Percentiles rank a stretch among this genome's conserved stretches.
Evolutionary conservation across 371 early-diverging fungal species (phyloP).

Genomic region (Zychaea mexicana): DNA sequence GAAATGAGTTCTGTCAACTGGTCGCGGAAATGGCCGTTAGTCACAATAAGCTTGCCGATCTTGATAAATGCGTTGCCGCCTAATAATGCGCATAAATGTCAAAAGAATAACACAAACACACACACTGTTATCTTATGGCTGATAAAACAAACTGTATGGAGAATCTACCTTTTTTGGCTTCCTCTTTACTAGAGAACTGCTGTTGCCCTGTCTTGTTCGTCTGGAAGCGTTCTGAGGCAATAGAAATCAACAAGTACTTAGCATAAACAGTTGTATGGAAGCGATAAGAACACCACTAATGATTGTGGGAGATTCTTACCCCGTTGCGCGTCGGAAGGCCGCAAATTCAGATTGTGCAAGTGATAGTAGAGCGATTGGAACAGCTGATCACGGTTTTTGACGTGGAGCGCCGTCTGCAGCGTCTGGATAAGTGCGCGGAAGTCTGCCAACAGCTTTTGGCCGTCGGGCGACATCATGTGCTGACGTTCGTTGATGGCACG

Average conservation of each 20-base stretch:
- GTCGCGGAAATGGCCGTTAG: slow-evolving; percentile 55
- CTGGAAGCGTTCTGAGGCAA: neutral
- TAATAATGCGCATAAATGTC: slow-evolving; percentile 4
- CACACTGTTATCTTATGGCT: no score
- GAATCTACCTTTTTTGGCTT: slow-evolving; percentile 22
- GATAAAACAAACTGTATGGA: no score
- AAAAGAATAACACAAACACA: no score
- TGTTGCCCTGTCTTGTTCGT: no score
- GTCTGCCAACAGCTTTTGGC: slow-evolving; percentile 48
- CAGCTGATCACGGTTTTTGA: slow-evolving; percentile 61
- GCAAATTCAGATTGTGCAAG: slow-evolving; percentile 19
- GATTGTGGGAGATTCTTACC: slow-evolving; percentile 26
- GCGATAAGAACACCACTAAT: no score
- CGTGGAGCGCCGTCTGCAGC: slow-evolving; percentile 40
- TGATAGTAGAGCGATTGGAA: slow-evolving; percentile 67
- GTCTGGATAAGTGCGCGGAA: slow-evolving; percentile 47
- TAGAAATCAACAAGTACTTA: no score
- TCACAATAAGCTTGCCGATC: slow-evolving; percentile 50
- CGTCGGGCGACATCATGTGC: slow-evolving; percentile 53
- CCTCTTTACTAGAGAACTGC: neutral
- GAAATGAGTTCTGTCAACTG: slow-evolving; percentile 50
- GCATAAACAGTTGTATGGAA: no score
- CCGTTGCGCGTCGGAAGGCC: slow-evolving; percentile 16
- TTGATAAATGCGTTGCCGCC: slow-evolving; percentile 38
- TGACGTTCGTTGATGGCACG: slow-evolving; percentile 43